Base-by-base conservation (phyloP, 768 basidiomycete genomes). In the Russula vinacea region DNA sequence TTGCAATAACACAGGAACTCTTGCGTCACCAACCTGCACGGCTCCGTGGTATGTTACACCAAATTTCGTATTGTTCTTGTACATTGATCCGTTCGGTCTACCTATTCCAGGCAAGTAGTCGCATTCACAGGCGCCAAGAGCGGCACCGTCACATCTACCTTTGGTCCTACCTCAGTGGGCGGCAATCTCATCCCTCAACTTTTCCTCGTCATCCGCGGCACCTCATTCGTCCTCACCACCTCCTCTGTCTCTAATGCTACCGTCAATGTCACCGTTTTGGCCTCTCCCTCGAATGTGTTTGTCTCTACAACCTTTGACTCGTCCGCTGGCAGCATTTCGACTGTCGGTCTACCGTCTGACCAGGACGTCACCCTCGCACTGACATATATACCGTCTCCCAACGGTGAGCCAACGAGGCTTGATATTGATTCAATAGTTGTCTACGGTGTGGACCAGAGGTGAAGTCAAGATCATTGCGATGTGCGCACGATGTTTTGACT, bases 201-300 rank as follows among this genome's bases (percentile, higher is more conserved):
- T 37, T 70, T 70, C 65, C 67, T 70, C 61, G 55, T 62, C 44
- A 50, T 70, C 24, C 64, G 67, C 33, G 69, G 69, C 24, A 64
- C 62, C n/a, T 68, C 65, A 24, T 62, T 70, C 32, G 29, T 58
- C 32, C 64, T 68, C 58, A 52, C 16, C 47, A 68, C 69, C 16
- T 70, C 69, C 9, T 3, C 59, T 32, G 19, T n/a, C 24, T 70
- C 69, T 37, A 69, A 70, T 56, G 69, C 69, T 17, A 70, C 67
- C 19, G 64, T 64, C 26, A 70, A 70, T 32, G 57, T 70, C 65
- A 64, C 67, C 16, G 35, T 70, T 54, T 26, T 66, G 58, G 67
- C 69, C 37, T 61, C 66, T 37, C 67, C 68, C 44, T 69, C 68
- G 11, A 66, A 66, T 45, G 39, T 62, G 14, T 63, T 58, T 10